These are phyloP conservation scores for Wickerhamiella siamensis DNA, from an alignment of 805 yeast genomes.

Conservation along the genomic window DNA sequence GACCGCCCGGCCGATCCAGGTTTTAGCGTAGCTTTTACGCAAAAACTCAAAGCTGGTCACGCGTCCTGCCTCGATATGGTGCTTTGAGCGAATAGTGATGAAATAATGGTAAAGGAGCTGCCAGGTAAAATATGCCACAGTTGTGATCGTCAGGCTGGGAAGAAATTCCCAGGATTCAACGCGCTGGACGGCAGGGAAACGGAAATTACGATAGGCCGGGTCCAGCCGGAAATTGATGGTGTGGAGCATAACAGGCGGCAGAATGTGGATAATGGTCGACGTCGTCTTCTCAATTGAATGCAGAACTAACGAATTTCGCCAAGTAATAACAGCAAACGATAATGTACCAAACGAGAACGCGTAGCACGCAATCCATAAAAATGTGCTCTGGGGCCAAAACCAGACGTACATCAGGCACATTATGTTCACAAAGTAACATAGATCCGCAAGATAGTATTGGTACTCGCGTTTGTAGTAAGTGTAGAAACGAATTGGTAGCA, in stretches of 20 bases:
- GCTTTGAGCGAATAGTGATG: slow-evolving; percentile 66
- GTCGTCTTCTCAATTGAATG: slow-evolving; percentile 90
- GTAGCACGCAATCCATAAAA: slow-evolving; percentile 68
- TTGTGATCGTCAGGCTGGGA: slow-evolving; percentile 61
- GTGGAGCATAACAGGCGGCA: slow-evolving; percentile 81
- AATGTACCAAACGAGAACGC: slow-evolving; percentile 80
- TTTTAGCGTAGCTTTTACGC: slow-evolving; percentile 52
- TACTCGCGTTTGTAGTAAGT: slow-evolving; percentile 65
- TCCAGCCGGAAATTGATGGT: slow-evolving; percentile 71
- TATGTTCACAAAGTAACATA: slow-evolving; percentile 80
- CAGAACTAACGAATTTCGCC: slow-evolving; percentile 87
- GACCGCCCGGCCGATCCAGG: slow-evolving; percentile 58
- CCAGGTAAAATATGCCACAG: slow-evolving; percentile 76
- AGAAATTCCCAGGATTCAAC: slow-evolving; percentile 58
- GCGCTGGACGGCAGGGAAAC: slow-evolving; percentile 73
- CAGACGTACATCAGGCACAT: slow-evolving; percentile 60
- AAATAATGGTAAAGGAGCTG: slow-evolving; percentile 82
- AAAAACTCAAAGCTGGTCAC: slow-evolving; percentile 80
- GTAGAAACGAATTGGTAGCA: slow-evolving; percentile 76
- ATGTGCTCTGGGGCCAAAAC: slow-evolving; percentile 62
- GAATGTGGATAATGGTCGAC: slow-evolving; percentile 73
- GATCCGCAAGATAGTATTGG: slow-evolving; percentile 82
- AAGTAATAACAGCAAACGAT: slow-evolving; percentile 85
- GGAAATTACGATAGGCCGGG: slow-evolving; percentile 31
- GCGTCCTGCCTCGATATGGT: slow-evolving; percentile 71